Base-by-base conservation (phyloP, 2,329 filamentous ascomycete genomes). In the Pseudogymnoascus sp. region DNA sequence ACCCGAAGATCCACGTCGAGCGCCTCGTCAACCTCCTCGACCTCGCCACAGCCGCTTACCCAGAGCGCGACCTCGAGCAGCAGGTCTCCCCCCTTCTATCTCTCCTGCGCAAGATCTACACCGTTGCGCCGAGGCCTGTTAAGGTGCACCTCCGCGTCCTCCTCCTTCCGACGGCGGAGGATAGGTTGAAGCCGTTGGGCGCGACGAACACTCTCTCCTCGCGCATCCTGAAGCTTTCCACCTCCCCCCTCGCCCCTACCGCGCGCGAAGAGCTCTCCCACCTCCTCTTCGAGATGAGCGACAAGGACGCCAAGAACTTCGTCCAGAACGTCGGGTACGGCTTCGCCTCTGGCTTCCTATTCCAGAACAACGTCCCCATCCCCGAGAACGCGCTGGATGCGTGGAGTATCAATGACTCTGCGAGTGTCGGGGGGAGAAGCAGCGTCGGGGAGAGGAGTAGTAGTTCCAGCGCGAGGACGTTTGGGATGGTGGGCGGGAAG, bases 271-370 rank as follows among this genome's bases (percentile, higher is more conserved):
- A 85, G 16, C 88, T 96, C 62, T 90, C 89, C 0, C 82, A 87
- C 31, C 80, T 99, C 23, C 83, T 97, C 66, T 99, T 96, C 73
- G 89, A 96, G 67, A 81, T 97, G 29, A 96, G 92, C 0, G 88
- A 88, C 67, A 89, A 87, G 69, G 87, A 97, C 69, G 84, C 93
- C 0, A 83, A 82, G 14, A 88, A 81, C 31, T 95, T 97, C 71
- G 89, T 97, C 0, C 83, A 90, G 61, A 97, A 97, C 69, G 90
- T 99, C 11, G 95, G 95, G 0, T 99, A 96, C 72, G 95, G 95
- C 0, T 96, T 90, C 71, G 95, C 95, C 0, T 90, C 92, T 0
- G 95, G 95, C 0, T 96, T 95, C 73, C 78, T 99, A 14, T 88
- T 93, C 77, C 88, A 89, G 67, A 89, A 93, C 66, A 90, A 95